Conservation (phyloP, 2,329 filamentous ascomycete species). For the Colletotrichum sp. region DNA sequence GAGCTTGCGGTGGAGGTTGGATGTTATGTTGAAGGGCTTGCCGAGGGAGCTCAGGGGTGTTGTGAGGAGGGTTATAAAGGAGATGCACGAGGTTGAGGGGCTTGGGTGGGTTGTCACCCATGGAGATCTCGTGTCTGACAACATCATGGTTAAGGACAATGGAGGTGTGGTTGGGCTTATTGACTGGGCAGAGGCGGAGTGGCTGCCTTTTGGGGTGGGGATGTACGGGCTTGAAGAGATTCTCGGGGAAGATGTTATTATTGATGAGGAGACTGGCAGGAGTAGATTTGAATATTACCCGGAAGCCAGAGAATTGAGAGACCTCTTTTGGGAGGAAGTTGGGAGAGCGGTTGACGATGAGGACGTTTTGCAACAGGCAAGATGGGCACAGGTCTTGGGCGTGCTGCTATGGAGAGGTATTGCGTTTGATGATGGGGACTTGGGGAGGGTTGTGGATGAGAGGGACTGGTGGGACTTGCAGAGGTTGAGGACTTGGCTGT, state of each 20-base stretch:
- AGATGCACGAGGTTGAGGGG: conserved; percentile 38
- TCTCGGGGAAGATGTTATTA: conserved; percentile 48
- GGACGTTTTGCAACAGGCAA: conserved; percentile 36
- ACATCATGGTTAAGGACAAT: conserved; percentile 54
- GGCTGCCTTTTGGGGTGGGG: conserved; percentile 62
- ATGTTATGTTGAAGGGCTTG: conserved; percentile 37
- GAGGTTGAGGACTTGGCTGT: conserved; percentile 43
- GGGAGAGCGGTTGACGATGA: conserved; percentile 35
- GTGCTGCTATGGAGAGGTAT: conserved; percentile 68
- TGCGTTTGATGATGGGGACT: conserved; percentile 64
- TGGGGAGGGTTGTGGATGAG: conserved; percentile 61
- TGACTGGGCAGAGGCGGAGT: conserved; percentile 70
- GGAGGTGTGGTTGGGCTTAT: conserved; percentile 54
- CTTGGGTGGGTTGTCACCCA: conserved; percentile 64
- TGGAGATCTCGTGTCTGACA: conserved; percentile 63
- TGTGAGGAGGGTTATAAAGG: conserved; percentile 27
- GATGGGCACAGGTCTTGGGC: conserved; percentile 53
- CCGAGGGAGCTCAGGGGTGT: conserved; percentile 32
- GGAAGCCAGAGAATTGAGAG: conserved; percentile 46
- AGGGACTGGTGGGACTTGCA: conserved; percentile 59
- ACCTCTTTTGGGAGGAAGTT: conserved; percentile 53
- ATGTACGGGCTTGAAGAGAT: conserved; percentile 67
- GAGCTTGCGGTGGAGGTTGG: conserved; percentile 44
- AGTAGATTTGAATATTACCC: conserved; percentile 49
- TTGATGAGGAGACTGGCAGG: background rate